Conservation (phyloP, 1,284 basidiomycete genomes). For the Gomphus bonarii region DNA sequence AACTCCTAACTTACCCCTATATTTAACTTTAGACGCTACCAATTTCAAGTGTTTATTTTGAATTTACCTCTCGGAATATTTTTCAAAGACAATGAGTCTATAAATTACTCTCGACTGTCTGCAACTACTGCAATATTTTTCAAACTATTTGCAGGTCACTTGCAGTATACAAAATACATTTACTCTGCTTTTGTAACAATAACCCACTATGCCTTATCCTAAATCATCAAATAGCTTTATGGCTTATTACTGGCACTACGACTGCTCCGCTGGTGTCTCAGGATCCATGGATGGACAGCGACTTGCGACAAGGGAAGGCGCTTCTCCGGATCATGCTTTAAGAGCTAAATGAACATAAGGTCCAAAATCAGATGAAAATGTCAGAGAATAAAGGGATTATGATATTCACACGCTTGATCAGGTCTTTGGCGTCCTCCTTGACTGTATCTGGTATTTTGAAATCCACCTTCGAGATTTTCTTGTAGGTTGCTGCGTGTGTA, state of each 20-base stretch:
- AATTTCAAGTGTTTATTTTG: no score
- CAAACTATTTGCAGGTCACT: no score
- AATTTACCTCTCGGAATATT: no score
- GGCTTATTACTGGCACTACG: background rate
- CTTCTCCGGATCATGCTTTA: slow-evolving; percentile 78
- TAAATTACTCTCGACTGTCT: no score
- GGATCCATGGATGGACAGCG: slow-evolving; percentile 12
- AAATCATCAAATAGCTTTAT: background rate
- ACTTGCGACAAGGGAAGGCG: slow-evolving; percentile 34
- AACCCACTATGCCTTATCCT: no score
- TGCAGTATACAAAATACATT: no score
- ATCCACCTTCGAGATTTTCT: slow-evolving; percentile 27
- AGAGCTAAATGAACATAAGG: slow-evolving; percentile 45
- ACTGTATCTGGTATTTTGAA: slow-evolving; percentile 63
- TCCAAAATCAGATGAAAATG: background rate
- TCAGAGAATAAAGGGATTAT: background rate
- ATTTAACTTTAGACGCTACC: no score
- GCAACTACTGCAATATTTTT: no score
- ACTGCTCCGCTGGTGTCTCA: slow-evolving; percentile 41
- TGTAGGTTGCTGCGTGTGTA: background rate
- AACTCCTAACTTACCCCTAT: no score
- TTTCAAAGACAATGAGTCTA: no score
- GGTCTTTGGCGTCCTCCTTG: slow-evolving; percentile 55
- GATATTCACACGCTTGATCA: slow-evolving; percentile 46
- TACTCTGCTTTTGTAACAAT: no score